Percentiles rank a stretch among this genome's conserved stretches.
These are phyloP conservation scores for Arthrobotrys entomopaga DNA, from an alignment of 2,329 filamentous ascomycete species.

Conservation along the genomic window DNA sequence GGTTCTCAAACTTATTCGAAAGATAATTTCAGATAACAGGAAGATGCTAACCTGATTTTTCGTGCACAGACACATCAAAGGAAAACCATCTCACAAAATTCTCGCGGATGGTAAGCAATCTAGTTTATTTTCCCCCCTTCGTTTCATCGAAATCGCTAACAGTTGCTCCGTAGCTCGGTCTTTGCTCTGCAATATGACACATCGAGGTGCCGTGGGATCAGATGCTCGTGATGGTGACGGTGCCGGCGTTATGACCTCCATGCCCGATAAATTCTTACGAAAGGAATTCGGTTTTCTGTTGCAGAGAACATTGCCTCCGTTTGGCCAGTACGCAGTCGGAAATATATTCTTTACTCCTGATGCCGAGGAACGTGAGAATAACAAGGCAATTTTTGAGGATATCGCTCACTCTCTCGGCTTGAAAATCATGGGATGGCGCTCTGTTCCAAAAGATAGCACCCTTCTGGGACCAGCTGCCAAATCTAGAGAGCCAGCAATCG, in stretches of 20 bases:
- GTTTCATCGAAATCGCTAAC: constrained; percentile 2
- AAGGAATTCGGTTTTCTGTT: constrained; percentile 97
- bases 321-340: constrained; percentile 94
- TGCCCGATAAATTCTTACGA: constrained; percentile 97
- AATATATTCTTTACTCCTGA: constrained; percentile 99
- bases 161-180: constrained; percentile 73
- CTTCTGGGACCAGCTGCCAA: constrained; percentile 91
- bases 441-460: constrained; percentile 91
- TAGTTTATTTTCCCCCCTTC: constrained; percentile 33
- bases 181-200: constrained; percentile 99
- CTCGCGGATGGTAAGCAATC: constrained; percentile 86
- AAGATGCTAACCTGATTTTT: constrained; percentile 41
- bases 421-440: constrained; percentile 93
- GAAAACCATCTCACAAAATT: constrained; percentile 96
- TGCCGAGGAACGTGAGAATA: constrained; percentile 86
- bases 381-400: constrained; percentile 91
- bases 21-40: not conserved
- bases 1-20: constrained; percentile 12
- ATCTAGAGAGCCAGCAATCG: constrained; percentile 92
- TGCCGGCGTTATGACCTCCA: constrained; percentile 99
- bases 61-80: constrained; percentile 85
- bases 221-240: constrained; percentile 98
- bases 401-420: constrained; percentile 87
- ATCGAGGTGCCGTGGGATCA: constrained; percentile 96
- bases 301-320: constrained; percentile 83